Percentiles rank a stretch among this genome's conserved stretches.
Conservation (phyloP, 2,329 filamentous ascomycete species). For the Aspergillus sp. region DNA sequence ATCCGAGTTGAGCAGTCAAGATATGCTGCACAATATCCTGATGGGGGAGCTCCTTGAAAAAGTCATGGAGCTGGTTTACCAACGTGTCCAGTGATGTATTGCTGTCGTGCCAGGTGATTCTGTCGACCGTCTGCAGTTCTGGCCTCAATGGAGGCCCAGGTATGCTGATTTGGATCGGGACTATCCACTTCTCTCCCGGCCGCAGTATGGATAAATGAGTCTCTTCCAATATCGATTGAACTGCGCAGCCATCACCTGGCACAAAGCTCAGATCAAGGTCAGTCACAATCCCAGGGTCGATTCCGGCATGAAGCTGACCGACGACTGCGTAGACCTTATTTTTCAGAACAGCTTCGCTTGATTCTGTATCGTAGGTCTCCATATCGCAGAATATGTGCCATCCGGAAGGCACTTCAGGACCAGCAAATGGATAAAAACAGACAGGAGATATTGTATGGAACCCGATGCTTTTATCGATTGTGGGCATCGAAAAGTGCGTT, state of each 20-base stretch:
- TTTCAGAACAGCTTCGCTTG: constrained; percentile 12
- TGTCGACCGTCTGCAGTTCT: background rate
- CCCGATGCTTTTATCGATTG: constrained; percentile 19
- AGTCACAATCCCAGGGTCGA: constrained; percentile 19
- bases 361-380: constrained; percentile 6
- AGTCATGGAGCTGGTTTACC: constrained; percentile 23
- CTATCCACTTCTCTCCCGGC: constrained; percentile 27
- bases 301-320: constrained; percentile 23
- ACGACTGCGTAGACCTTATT: constrained; percentile 17
- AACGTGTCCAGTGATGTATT: constrained; percentile 16
- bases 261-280: constrained; percentile 19
- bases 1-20: constrained; percentile 22
- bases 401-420: constrained; percentile 10
- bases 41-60: constrained; percentile 17
- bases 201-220: constrained; percentile 16
- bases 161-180: constrained; percentile 19
- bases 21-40: constrained; percentile 13
- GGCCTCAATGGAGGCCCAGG: constrained; percentile 7
- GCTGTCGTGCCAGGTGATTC: background rate
- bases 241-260: constrained; percentile 15
- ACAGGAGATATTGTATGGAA: constrained; percentile 31
- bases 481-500: constrained; percentile 14
- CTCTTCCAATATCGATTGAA: constrained; percentile 16
- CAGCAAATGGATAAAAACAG: constrained; percentile 12
- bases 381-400: constrained; percentile 25